These are phyloP conservation scores for Ichthyophthirius multifiliis DNA, from an alignment of 169 alveolate genomes.

Conservation along the genomic window DNA sequence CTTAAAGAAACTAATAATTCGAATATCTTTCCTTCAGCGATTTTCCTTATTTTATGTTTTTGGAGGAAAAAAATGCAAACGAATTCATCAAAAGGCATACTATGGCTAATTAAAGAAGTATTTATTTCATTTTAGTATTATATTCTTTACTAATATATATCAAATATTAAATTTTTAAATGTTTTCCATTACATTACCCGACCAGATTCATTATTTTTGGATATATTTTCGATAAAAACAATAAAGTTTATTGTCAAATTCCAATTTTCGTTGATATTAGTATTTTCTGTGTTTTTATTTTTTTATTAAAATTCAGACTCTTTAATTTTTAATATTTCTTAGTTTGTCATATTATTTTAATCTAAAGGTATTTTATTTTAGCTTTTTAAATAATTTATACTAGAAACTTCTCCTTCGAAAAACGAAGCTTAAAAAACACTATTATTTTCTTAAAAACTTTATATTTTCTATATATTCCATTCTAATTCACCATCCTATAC, in stretches of 20 bases:
- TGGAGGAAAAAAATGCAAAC: background rate
- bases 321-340: background rate
- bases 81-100: slow-evolving; percentile 4
- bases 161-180: background rate
- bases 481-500: slow-evolving; percentile 9
- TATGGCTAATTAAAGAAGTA: background rate
- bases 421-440: background rate
- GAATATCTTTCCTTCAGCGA: slow-evolving; percentile 7
- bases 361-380: background rate
- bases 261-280: background rate
- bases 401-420: background rate
- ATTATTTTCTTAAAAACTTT: background rate
- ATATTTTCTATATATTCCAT: background rate
- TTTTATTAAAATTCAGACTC: background rate
- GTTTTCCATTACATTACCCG: slow-evolving; percentile 10
- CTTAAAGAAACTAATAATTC: slow-evolving; percentile 1
- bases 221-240: background rate
- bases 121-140: background rate
- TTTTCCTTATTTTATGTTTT: background rate
- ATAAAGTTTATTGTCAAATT: slow-evolving; percentile 1
- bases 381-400: background rate
- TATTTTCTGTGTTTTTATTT: background rate
- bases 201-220: slow-evolving; percentile 6
- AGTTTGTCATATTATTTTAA: background rate
- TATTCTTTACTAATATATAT: background rate